These are phyloP conservation scores for Xylona heveae DNA, from an alignment of 495 filamentous ascomycete species.

Conservation along the genomic window DNA sequence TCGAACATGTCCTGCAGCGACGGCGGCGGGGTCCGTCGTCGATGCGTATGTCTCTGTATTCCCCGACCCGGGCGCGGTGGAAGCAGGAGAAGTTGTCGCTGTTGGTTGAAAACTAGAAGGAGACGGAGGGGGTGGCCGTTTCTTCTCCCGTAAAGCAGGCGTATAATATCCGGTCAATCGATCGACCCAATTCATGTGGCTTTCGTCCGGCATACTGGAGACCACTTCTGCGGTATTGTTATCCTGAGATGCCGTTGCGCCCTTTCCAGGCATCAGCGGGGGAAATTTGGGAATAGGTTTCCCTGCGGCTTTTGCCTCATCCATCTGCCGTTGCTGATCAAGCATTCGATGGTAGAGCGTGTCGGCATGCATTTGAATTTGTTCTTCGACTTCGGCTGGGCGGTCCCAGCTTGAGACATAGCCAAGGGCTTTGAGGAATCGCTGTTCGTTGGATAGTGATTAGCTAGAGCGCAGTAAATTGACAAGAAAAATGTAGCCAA, in stretches of 20 bases:
- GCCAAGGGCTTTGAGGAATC: slow-evolving; percentile 79
- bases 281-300: slow-evolving; percentile 25
- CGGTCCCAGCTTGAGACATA: slow-evolving; percentile 49
- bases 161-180: too few species aligned
- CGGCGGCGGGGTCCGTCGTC: slow-evolving; percentile 11
- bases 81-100: slow-evolving; percentile 2
- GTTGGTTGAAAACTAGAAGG: not conserved
- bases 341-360: slow-evolving; percentile 71
- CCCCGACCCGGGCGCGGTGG: slow-evolving; percentile 16
- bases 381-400: slow-evolving; percentile 52
- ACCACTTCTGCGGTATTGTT: too few species aligned
- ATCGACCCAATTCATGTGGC: too few species aligned
- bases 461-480: not conserved
- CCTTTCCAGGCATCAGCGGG: slow-evolving; percentile 6
- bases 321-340: slow-evolving; percentile 45
- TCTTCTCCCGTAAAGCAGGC: too few species aligned
- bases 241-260: too few species aligned
- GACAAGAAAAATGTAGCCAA: too few species aligned
- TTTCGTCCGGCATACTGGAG: too few species aligned
- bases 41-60: too few species aligned
- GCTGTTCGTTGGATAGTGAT: slow-evolving; percentile 20
- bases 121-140: not conserved
- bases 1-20: not conserved
- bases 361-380: slow-evolving; percentile 91
- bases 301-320: slow-evolving; percentile 43